A percentile compares a stretch with the other conserved stretches of the same genome.
phyloP scores from a whole-genome alignment of 352 stramenopile genomes.

The Phytopythium vexans region DNA sequence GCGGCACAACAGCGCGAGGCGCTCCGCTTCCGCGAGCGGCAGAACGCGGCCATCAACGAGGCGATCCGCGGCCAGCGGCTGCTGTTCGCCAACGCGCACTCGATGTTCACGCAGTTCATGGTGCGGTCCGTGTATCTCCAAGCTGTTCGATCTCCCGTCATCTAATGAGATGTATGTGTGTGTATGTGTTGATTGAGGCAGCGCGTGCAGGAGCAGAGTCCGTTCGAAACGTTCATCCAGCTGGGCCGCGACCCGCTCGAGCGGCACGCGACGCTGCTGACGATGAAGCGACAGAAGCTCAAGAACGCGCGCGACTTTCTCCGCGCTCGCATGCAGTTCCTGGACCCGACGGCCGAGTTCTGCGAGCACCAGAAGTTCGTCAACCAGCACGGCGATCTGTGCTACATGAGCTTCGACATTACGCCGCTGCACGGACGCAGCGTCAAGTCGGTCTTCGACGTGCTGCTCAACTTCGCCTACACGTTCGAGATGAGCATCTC shows the following conservation, averaged over 20 bases:
- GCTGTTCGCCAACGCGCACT: conserved; percentile 33
- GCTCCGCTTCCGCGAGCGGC: conserved; percentile 11
- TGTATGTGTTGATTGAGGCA: background rate
- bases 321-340: conserved; percentile 20
- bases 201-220: conserved; percentile 28
- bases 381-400: conserved; percentile 31
- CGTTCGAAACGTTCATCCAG: conserved; percentile 38
- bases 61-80: conserved; percentile 33
- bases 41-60: conserved; percentile 25
- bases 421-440: conserved; percentile 36
- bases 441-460: conserved; percentile 34
- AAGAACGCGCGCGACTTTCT: conserved; percentile 30
- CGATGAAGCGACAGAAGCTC: conserved; percentile 37
- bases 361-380: conserved; percentile 44
- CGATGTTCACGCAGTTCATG: conserved; percentile 42
- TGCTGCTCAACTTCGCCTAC: conserved; percentile 37
- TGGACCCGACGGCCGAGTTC: conserved; percentile 31
- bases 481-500: conserved; percentile 56
- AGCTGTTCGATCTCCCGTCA: background rate
- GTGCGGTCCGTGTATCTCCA: background rate
- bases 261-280: conserved; percentile 27
- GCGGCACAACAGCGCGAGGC: conserved; percentile 4
- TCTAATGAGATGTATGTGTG: too few relatives aligned
- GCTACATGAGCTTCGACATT: conserved; percentile 45
- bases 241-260: conserved; percentile 23